These are phyloP conservation scores for Jasminum sambac DNA, from an alignment of 257 asterid species.

Conservation along the genomic window DNA sequence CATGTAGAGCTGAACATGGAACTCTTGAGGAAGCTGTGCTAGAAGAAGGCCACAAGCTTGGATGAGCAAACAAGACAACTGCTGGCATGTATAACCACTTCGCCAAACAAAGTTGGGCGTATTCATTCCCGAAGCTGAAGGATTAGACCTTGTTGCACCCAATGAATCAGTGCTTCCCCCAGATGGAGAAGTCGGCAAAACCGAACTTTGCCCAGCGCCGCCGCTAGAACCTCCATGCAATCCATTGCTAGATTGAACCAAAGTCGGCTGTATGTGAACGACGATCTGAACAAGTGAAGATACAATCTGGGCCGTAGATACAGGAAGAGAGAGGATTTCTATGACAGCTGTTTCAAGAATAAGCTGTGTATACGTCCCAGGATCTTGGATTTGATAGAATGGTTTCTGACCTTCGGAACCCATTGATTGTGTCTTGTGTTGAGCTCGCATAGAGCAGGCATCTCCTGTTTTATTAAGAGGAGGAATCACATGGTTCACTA, in stretches of 20 bases:
- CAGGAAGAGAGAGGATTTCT: slow-evolving; percentile 90
- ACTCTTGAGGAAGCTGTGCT: slow-evolving; percentile 96
- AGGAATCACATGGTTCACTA: slow-evolving; percentile 91
- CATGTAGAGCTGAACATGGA: slow-evolving; percentile 73
- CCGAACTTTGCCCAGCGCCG: slow-evolving; percentile 68
- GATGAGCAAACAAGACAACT: slow-evolving; percentile 88
- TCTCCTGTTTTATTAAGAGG: slow-evolving; percentile 71
- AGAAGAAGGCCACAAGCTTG: slow-evolving; percentile 95
- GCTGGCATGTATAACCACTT: slow-evolving; percentile 95
- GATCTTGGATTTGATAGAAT: slow-evolving; percentile 94
- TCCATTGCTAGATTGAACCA: slow-evolving; percentile 87
- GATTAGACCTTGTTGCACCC: slow-evolving; percentile 61
- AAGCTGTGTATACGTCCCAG: slow-evolving; percentile 91
- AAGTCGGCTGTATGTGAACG: slow-evolving; percentile 92
- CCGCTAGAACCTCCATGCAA: slow-evolving; percentile 50
- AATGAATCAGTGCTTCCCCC: slow-evolving; percentile 96
- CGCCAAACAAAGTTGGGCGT: slow-evolving; percentile 79
- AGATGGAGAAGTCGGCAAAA: slow-evolving; percentile 95
- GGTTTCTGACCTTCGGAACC: slow-evolving; percentile 77
- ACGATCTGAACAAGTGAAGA: slow-evolving; percentile 92
- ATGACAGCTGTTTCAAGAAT: slow-evolving; percentile 95
- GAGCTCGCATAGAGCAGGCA: slow-evolving; percentile 41
- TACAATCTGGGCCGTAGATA: slow-evolving; percentile 72
- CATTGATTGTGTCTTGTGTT: slow-evolving; percentile 52
- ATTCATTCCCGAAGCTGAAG: slow-evolving; percentile 66